Base-by-base conservation (phyloP, 345 rosid species). In the Lagerstroemia speciosa region DNA sequence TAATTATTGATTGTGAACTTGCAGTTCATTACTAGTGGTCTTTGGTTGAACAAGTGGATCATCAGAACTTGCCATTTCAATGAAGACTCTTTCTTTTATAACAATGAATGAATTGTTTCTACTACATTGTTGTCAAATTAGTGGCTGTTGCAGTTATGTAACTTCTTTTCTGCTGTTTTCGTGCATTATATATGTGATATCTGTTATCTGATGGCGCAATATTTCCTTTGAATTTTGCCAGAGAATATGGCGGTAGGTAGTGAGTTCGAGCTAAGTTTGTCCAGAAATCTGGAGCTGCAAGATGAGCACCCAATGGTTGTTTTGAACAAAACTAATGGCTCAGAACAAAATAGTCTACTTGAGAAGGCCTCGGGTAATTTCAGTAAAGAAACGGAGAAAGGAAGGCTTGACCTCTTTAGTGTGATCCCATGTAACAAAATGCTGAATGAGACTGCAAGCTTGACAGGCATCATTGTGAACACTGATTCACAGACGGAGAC, bases 201-300 rank as follows among this genome's bases (percentile, higher is more conserved):
- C 50, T 73, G 52, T 19, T 58, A 30, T 58, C 34, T 58, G 32
- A 58, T 58, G 63, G 63, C 29, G 63, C 8, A 58, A 0, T n/a
- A 45, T 29, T 32, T 50, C 11, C 61, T 55, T 61, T 9, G 60
- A 6, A 53, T 30, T 58, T 16, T 58, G 43, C 68, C 62, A 79
- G 93, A 83, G n/a, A 82, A 79, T 68, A 58, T 65, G 75, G 75
- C 73, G 65, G 71, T 65, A 74, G 73, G 78, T 66, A 76, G 75
- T 81, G 80, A 86, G 67, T 65, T 68, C 71, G 79, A 73, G 76
- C 74, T 79, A 20, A 77, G 72, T 57, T 64, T 73, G 68, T 72
- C 77, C 57, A 65, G 80, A 70, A 76, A 76, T 62, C 72, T 68
- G 67, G 82, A 87, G 57, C 68, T 78, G 46, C 80, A 69, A 40